A percentile compares a stretch with the other conserved stretches of the same genome.
These are phyloP conservation scores for Wilhelminamyces savonicus DNA, from an alignment of 805 yeast genomes.

Conservation along the genomic window DNA sequence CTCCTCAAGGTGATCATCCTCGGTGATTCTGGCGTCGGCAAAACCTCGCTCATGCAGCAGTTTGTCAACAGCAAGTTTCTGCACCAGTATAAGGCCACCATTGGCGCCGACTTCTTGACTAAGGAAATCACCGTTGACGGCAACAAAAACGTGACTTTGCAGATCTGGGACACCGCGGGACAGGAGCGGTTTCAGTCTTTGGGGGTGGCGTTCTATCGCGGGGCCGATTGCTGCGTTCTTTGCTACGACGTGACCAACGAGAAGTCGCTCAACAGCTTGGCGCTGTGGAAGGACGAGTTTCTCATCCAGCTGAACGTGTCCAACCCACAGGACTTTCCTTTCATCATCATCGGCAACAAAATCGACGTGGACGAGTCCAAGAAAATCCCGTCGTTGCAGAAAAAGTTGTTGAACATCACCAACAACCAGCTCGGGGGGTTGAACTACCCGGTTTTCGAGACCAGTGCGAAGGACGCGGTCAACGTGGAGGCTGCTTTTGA, in stretches of 20 bases:
- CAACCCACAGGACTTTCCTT: constrained; percentile 94
- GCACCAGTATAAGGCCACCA: constrained; percentile 95
- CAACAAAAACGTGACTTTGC: constrained; percentile 65
- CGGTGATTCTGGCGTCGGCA: constrained; percentile 98
- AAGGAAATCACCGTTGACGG: constrained; percentile 86
- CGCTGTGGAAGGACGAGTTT: constrained; percentile 94
- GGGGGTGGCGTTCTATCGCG: constrained; percentile 96
- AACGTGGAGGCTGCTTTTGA: constrained; percentile 95
- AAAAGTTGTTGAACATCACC: constrained; percentile 44
- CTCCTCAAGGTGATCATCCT: constrained; percentile 81
- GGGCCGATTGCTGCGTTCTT: constrained; percentile 96
- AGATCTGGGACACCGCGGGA: constrained; percentile 98
- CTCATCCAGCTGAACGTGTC: constrained; percentile 87
- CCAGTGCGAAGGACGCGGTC: constrained; percentile 95
- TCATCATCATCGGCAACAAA: constrained; percentile 91
- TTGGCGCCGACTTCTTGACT: constrained; percentile 94
- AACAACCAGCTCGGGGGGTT: constrained; percentile 55
- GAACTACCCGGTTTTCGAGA: constrained; percentile 78
- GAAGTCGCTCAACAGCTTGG: constrained; percentile 83
- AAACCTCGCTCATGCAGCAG: constrained; percentile 95
- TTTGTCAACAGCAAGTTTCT: constrained; percentile 92
- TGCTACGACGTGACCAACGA: constrained; percentile 95
- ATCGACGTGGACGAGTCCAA: constrained; percentile 90
- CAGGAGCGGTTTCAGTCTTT: constrained; percentile 95
- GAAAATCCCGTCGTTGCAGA: constrained; percentile 55